Base-by-base conservation (phyloP, 2,329 filamentous ascomycete genomes). In the Bipolaris cookei region DNA sequence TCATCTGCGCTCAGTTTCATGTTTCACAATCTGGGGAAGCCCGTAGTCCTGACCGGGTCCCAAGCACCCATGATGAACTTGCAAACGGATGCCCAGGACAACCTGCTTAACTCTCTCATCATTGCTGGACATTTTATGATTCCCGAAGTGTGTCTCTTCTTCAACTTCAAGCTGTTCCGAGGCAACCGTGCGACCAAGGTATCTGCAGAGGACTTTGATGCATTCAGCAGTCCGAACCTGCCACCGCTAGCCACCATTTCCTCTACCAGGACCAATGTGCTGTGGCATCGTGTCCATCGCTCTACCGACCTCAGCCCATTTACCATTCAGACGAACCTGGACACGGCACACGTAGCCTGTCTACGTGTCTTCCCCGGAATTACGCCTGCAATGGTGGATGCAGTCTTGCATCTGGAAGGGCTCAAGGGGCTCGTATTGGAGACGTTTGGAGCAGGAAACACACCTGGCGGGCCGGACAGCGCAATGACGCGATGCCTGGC, bases 381-480 rank as follows among this genome's bases (percentile, higher is more conserved):
- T 78, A 90, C 90, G 75, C 90, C 92, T n/a, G 89, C 92, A 72
- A 96, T 97, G 90, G 84, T 97, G 30, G 91, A 95, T 71, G 89
- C 90, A 1, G 91, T 97, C 14, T 81, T 97, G 58, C 84, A 84
- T 42, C 80, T 92, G 30, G 87, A 91, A n/a, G 87, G 87, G 44
- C 82, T 97, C 13, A 86, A 88, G 46, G 93, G 93, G 1, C 82
- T 97, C 47, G 88, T 97, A 37, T 84, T 97, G 41, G 92, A 97
- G 78, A 97, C 92, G 0, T 97, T 97, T 75, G 93, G 93, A 58
- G 92, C 95, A 74, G 93, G 93, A 54, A 97, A 97, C 77, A 90
- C 93, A 10, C 93, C 93, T 2, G 90, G 89, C 37, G 92, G 91
- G 28, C 84, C 88, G 45, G 90, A 95, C 71, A 90, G 90, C 54